Percentiles rank a stretch among this genome's conserved stretches.
Conservation (phyloP, 1,284 basidiomycete genomes). For the Tylopilus sp. region DNA sequence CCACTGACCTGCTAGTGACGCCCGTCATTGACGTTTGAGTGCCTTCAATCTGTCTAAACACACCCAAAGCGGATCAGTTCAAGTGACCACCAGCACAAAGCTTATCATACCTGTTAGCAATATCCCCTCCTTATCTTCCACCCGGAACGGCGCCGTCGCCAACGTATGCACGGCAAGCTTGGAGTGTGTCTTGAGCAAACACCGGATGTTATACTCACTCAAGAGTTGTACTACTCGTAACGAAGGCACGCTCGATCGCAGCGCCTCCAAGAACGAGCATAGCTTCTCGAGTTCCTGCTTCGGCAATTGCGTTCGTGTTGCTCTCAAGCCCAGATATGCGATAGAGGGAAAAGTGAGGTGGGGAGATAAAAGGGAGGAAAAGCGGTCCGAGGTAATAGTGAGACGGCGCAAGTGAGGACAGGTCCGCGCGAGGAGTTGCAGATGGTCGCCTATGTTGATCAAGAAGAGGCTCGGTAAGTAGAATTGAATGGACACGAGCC, state of each 20-base stretch:
- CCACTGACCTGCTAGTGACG: neutral
- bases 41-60: constrained; percentile 17
- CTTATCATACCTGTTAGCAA: constrained; percentile 21
- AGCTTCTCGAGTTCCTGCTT: constrained; percentile 10
- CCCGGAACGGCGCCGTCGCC: constrained; percentile 7
- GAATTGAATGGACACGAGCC: constrained; percentile 21
- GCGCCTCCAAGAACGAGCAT: constrained; percentile 12
- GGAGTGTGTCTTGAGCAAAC: constrained; percentile 18
- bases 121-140: constrained; percentile 27
- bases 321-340: constrained; percentile 18
- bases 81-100: neutral
- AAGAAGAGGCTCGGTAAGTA: neutral
- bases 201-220: constrained; percentile 17
- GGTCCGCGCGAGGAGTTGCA: constrained; percentile 9
- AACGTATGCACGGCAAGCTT: constrained; percentile 12
- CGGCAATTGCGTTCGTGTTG: constrained; percentile 2
- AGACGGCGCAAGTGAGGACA: constrained; percentile 24
- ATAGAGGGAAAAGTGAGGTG: constrained; percentile 16
- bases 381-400: constrained; percentile 14
- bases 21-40: neutral
- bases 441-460: neutral
- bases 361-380: neutral
- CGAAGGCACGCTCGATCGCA: constrained; percentile 17
- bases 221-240: constrained; percentile 25
- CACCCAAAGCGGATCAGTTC: constrained; percentile 1